Evolutionary conservation across 2,329 filamentous ascomycete species (phyloP), one percentile per base, ranked within the genome.

Genomic region (Septoria petroselini): DNA sequence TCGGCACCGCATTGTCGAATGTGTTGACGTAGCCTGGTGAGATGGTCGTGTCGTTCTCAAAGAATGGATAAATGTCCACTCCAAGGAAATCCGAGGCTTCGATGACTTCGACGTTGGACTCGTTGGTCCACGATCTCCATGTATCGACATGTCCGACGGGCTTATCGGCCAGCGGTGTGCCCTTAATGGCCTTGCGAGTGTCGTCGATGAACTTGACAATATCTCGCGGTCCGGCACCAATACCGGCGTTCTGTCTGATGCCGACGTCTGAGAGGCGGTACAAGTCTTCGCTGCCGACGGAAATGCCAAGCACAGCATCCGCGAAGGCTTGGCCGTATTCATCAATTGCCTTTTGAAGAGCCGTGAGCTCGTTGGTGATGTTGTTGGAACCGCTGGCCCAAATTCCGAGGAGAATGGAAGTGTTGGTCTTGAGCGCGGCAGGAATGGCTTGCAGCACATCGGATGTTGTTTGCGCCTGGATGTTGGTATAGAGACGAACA

Each of bases 61-160:
- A 95, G 77, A 90, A 95, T 15, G 58, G 54, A 48, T 65, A 67
- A 14, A 84, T 85, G 66, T 95, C 88, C 67, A 91, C 81, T 58
- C 90, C 90, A 53, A 95, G 70, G 78, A 83, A 95, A 74, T 95
- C 89, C 55, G 77, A 72, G 33, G 79, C 81, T 7, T 83, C 75
- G 52, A 88, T 82, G 52, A 94, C 82, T 34, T 77, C 81, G 41
- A 71, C 70, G 78, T 91, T 94, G 64, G 83, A 80, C 43, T 71
- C 69, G 69, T 94, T 89, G 66, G 82, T 81, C 76, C 82, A 91
- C 44, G 81, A 81, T 29, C 57, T 61, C 88, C 88, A 95, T 43
- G 90, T 94, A 67, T 95, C 90, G 66, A 95, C 89, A 70, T 95
- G 90, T 44, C 89, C 89, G 53, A 95, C 75, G 14, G 80, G 75